Evolutionary conservation across 495 filamentous ascomycete species (phyloP).

Genomic region (Mytilinidion resinicola): DNA sequence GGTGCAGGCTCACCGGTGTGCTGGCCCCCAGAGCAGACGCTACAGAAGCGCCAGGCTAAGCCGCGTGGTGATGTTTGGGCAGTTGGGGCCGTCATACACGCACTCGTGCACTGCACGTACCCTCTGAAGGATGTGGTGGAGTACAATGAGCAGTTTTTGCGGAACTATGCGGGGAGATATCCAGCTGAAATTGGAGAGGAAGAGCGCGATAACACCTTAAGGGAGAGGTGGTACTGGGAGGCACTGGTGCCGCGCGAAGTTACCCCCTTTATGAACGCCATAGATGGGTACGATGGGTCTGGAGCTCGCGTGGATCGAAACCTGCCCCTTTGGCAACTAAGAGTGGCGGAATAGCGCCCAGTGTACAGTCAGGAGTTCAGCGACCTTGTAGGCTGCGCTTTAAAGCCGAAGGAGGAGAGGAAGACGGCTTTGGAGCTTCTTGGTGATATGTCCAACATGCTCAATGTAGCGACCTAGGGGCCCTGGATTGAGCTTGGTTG

Average conservation of each 20-base stretch:
- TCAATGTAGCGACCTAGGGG: too few species aligned
- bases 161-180: background rate
- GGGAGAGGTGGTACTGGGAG: constrained; percentile 1
- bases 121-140: background rate
- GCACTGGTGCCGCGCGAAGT: background rate
- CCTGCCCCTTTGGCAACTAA: too few species aligned
- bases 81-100: constrained; percentile 9
- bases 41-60: background rate
- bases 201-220: background rate
- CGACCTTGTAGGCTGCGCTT: too few species aligned
- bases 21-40: constrained; percentile 18
- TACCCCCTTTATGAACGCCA: background rate
- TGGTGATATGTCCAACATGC: too few species aligned
- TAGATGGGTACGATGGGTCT: background rate
- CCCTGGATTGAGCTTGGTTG: too few species aligned
- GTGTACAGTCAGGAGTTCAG: too few species aligned
- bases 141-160: background rate
- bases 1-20: background rate
- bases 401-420: too few species aligned
- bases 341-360: too few species aligned
- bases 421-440: too few species aligned
- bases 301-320: too few species aligned
- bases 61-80: constrained; percentile 19
- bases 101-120: constrained; percentile 5
- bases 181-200: background rate